Evolutionary conservation across 1,284 basidiomycete genomes (phyloP).

Genomic region (Serendipita sp.): DNA sequence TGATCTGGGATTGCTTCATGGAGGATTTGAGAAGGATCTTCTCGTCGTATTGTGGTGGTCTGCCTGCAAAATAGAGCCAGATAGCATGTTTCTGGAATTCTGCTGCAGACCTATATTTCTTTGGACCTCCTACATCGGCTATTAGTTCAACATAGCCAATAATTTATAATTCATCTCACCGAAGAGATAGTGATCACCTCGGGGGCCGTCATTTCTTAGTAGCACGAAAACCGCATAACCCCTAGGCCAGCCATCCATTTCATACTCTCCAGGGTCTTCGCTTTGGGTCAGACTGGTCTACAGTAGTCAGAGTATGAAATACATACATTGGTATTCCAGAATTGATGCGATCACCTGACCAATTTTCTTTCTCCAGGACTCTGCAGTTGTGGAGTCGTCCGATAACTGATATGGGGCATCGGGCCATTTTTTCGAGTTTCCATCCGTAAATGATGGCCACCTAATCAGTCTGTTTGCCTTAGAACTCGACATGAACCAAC

Average conservation of each 20-base stretch:
- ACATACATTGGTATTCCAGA: neutral
- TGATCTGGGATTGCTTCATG: neutral
- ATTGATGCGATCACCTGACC: neutral
- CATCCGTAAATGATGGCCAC: neutral
- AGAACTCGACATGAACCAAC: neutral
- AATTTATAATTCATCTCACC: neutral
- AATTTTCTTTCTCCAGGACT: neutral
- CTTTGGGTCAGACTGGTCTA: neutral
- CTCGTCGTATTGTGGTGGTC: neutral
- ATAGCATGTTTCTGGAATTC: neutral
- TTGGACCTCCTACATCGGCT: neutral
- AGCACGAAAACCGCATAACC: neutral
- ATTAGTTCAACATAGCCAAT: neutral
- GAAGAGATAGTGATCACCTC: neutral
- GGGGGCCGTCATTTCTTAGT: neutral
- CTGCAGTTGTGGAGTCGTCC: no score
- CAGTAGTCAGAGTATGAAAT: neutral
- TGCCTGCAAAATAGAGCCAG: conserved; percentile 1
- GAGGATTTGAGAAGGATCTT: neutral
- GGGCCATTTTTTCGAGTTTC: neutral
- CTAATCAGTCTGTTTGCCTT: neutral
- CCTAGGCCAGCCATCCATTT: neutral
- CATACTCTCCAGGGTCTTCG: neutral
- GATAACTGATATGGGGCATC: neutral
- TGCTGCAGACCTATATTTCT: neutral